A percentile compares a stretch with the other conserved stretches of the same genome.
These are phyloP conservation scores for Raphanus hybrid DNA, from an alignment of 441 rosid species.

Conservation along the genomic window DNA sequence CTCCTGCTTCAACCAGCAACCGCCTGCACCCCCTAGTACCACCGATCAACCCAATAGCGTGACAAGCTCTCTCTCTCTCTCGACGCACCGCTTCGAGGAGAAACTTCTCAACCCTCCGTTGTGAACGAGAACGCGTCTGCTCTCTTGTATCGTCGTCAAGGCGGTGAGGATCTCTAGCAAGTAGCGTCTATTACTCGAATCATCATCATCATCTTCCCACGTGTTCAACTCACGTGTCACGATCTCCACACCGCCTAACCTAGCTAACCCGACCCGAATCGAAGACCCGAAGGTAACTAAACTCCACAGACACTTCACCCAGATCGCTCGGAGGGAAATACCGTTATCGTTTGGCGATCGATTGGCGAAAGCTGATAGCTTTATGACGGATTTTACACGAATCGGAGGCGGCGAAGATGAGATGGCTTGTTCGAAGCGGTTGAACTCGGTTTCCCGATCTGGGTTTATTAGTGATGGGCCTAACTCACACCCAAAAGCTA, in stretches of 20 bases:
- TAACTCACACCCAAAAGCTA: no score
- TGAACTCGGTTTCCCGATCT: conserved; percentile 54
- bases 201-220: conserved; percentile 40
- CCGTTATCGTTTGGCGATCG: conserved; percentile 13
- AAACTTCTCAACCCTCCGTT: no score
- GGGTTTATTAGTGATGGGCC: no score
- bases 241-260: conserved; percentile 57
- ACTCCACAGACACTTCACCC: conserved; percentile 55
- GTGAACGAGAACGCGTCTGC: conserved; percentile 55
- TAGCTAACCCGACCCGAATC: conserved; percentile 46
- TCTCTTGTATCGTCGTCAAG: conserved; percentile 51
- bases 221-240: conserved; percentile 47
- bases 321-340: conserved; percentile 29
- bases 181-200: conserved; percentile 41
- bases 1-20: no score
- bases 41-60: no score
- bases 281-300: conserved; percentile 51
- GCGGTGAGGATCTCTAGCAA: conserved; percentile 69
- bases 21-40: no score
- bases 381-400: no score
- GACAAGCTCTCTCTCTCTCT: no score
- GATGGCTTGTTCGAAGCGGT: conserved; percentile 42
- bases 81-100: no score
- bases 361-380: no score
- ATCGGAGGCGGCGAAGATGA: not conserved